Evolutionary conservation across 140 eudicot genomes (phyloP), one percentile per base, ranked within the genome.

Genomic region (Cichorium intybus): DNA sequence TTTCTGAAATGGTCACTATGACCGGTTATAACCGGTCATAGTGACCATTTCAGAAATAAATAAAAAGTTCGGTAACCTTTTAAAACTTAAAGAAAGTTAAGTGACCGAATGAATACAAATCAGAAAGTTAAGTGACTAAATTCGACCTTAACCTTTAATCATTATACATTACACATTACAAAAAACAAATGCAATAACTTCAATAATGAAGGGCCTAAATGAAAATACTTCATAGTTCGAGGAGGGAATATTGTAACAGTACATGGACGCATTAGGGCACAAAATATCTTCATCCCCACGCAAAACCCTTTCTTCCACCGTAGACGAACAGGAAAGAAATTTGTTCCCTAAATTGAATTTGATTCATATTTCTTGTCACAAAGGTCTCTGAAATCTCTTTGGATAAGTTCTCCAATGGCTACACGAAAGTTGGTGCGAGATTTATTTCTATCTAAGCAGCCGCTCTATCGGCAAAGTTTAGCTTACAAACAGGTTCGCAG

Each of bases 241-340:
- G 61, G 78, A 61, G 56, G 34, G 15, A 23, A 56, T 29, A 31
- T 33, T 31, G 28, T 21, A 14, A 68, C 18, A 68, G 21, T n/a
- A 63, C 28, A 31, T 11, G 33, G 16, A 22, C 37, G 31, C 56
- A 56, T 56, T 73, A 73, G 78, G 78, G 78, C 72, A 73, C 72
- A 73, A 46, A 73, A 64, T 64, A 73, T 73, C 78, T 73, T 73
- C 67, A 31, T 55, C 78, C 78, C 73, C 78, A 73, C 49, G 73
- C 72, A 43, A 73, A 73, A 56, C 60, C 78, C 72, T 64, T 54
- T 20, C 26, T 29, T 14, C 16, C 56, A 20, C 50, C 33, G 58
- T 29, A 62, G 21, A 52, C 71, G 48, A 52, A 27, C 71, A 53
- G 37, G 24, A 39, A 39, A 22, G 64, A 45, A 6, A 45, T 17